Base-by-base conservation (phyloP, 257 asterid genomes). In the Salvia hispanica region DNA sequence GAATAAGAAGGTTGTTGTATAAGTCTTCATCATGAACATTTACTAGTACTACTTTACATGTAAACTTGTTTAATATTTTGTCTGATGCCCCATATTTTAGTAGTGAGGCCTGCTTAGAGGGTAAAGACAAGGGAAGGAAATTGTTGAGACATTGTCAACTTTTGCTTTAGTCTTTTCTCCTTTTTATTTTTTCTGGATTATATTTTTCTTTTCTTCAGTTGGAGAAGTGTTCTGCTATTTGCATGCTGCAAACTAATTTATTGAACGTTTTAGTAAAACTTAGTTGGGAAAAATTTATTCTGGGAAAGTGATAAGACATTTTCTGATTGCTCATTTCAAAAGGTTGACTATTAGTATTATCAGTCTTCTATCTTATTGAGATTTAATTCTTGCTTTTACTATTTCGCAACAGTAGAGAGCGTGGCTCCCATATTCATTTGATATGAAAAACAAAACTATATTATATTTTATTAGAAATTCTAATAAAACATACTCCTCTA, bases 141-240 rank as follows among this genome's bases (percentile, higher is more conserved):
- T n/a, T 47, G 53, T 25, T 25, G 31, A 25, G 31, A 52, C 7
- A 52, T 59, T 39, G 33, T 39, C 31, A 58, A 14, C 42, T 15
- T 18, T 18, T 14, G 9, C 37, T 58, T 58, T 9, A 3, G 37
- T 28, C 36, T 15, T 14, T 10, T 56, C 13, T 58, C 39, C 4
- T 1, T 58, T 13, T 58, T 14, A 14, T 54, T 56, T 36, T 36
- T 58, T 58, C 8, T 58, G 64, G 64, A 58, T 31, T 36, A 58
- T 36, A 0, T 37, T 7, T 34, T 28, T 58, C n/a, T 25, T 4
- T 13, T 58, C 34, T 6, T 7, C 2, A 14, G 2, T 25, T 43
- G 36, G 45, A 58, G 28, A 34, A 31, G 14, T 10, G 14, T 28
- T n/a, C 15, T 54, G 60, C 16, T 25, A 4, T 47, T 13, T 47